Base-by-base conservation (phyloP, 164 flowering plant species). In the Chimonanthus praecox region DNA sequence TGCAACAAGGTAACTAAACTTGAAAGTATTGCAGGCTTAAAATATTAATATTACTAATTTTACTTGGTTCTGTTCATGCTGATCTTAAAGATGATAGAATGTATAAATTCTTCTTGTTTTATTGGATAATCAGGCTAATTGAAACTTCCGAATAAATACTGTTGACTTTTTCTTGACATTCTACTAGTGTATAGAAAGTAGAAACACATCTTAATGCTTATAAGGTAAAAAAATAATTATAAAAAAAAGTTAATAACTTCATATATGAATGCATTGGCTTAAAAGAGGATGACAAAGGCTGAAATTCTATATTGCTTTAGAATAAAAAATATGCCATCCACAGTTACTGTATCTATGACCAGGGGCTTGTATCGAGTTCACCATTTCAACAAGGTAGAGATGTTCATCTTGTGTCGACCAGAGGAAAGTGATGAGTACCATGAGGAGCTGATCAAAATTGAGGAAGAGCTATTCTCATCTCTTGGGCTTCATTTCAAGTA, bases 301-400 rank as follows among this genome's bases (percentile, higher is more conserved):
- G 5, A 11, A 3, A 5, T 33, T 33, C 4, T n/a, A 54, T 54
- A 11, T 54, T 54, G 5, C 15, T 54, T 54, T 54, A 54, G 60
- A 54, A 54, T 54, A 9, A 54, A 54, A 54, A 11, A 54, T 54
- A 54, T 54, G 60, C 16, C 60, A 54, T 54, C 2, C n/a, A 68
- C 70, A 18, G 48, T 47, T 9, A 47, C 51, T 68, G 54, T 47
- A n/a, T 61, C 49, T 77, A 33, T 76, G 77, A 71, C 61, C 92
- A 94, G 99, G 87, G 99, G 99, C 49, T 97, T 94, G 67, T 94
- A 94, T 79, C 89, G 99, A 80, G 97, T 94, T 5, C 99, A 94
- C 83, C 97, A 94, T 82, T 92, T 92, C 82, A 90, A 94, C 91
- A 92, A 94, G 88, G 91, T 90, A 70, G 97, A 94, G 86, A 89